Evolutionary conservation across 495 filamentous ascomycete genomes (phyloP).

Genomic region (Tuber indicum): DNA sequence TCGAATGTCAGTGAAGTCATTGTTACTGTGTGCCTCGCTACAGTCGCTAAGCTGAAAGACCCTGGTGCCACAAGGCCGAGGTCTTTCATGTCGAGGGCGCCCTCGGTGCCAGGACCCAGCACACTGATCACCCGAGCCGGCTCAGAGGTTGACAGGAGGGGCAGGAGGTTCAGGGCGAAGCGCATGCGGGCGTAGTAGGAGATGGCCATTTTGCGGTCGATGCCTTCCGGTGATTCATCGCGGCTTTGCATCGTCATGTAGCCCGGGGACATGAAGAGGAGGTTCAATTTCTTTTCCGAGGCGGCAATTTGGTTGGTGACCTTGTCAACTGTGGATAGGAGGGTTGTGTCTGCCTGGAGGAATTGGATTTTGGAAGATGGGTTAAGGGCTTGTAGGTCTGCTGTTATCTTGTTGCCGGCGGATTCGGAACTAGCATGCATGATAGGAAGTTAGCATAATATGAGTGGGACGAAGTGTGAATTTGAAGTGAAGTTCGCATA

Average conservation of each 20-base stretch:
- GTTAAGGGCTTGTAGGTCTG: slow-evolving; percentile 49
- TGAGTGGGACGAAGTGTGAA: neutral
- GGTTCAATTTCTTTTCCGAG: slow-evolving; percentile 54
- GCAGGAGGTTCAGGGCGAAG: slow-evolving; percentile 59
- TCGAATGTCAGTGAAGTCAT: slow-evolving; percentile 35
- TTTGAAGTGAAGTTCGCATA: slow-evolving; percentile 1
- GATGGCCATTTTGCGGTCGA: slow-evolving; percentile 52
- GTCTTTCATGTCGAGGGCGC: slow-evolving; percentile 48
- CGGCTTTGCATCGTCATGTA: slow-evolving; percentile 44
- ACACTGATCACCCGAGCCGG: slow-evolving; percentile 54
- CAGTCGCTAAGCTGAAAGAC: slow-evolving; percentile 9
- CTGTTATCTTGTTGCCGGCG: slow-evolving; percentile 46
- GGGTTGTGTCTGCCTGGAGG: slow-evolving; percentile 52
- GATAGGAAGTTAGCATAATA: neutral
- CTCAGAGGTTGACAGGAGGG: slow-evolving; percentile 46
- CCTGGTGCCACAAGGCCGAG: slow-evolving; percentile 17
- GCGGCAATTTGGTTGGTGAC: slow-evolving; percentile 53
- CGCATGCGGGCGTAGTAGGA: slow-evolving; percentile 59
- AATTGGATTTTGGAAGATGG: slow-evolving; percentile 52
- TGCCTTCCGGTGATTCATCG: slow-evolving; percentile 52
- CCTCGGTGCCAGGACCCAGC: slow-evolving; percentile 52
- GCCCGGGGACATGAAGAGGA: slow-evolving; percentile 55
- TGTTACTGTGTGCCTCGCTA: slow-evolving; percentile 24
- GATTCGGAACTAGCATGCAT: slow-evolving; percentile 42
- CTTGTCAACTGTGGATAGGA: slow-evolving; percentile 56